Evolutionary conservation across 345 rosid genomes (phyloP).

Genomic region (Citrus trifoliata): DNA sequence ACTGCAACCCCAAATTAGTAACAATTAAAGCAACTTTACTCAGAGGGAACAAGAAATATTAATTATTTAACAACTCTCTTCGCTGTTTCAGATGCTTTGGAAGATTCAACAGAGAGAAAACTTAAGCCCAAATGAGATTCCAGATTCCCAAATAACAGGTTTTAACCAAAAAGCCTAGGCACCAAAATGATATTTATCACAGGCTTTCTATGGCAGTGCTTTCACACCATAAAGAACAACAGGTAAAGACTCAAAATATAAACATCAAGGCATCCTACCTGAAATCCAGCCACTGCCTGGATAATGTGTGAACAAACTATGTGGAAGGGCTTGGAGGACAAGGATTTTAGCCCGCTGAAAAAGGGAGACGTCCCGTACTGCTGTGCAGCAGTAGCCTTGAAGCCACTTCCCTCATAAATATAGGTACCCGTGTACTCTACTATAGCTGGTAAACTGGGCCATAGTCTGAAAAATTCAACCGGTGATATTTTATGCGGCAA

Average conservation of each 20-base stretch:
- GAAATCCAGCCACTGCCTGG: constrained; percentile 96
- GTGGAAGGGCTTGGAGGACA: constrained; percentile 93
- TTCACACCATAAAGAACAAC: neutral
- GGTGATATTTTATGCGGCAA: constrained; percentile 94
- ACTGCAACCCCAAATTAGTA: neutral
- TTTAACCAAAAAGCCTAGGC: neutral
- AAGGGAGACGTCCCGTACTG: constrained; percentile 95
- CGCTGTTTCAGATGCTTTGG: neutral
- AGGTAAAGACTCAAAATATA: neutral
- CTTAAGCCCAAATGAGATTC: neutral
- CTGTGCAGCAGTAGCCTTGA: constrained; percentile 98
- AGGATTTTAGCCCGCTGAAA: constrained; percentile 83
- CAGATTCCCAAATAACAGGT: neutral
- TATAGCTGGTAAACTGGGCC: constrained; percentile 97
- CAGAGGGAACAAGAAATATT: neutral
- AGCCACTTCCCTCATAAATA: constrained; percentile 92
- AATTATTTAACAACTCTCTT: neutral
- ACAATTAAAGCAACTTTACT: neutral
- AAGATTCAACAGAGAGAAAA: neutral
- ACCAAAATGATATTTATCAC: neutral
- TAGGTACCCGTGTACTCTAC: constrained; percentile 88
- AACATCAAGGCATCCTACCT: constrained; percentile 41
- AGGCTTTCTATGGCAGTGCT: neutral
- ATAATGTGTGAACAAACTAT: constrained; percentile 89
- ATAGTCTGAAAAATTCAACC: constrained; percentile 93